Evolutionary conservation across 306 rosid species (phyloP).

Genomic region (Inga oerstediana): DNA sequence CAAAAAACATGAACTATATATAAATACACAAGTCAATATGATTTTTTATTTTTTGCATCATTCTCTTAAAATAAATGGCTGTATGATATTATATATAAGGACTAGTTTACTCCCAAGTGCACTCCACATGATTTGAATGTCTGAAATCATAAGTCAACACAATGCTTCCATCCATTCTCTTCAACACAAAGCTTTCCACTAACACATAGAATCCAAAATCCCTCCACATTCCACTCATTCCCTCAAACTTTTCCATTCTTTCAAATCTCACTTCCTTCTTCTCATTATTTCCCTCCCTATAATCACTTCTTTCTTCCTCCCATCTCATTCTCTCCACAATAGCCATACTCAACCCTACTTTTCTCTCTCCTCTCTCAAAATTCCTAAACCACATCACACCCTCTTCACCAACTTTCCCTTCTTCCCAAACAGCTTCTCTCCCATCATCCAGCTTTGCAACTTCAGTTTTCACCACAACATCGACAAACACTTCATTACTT

Average conservation of each 20-base stretch:
- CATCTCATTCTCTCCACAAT: not conserved
- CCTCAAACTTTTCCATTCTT: not conserved
- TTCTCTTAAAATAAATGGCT: too few species aligned
- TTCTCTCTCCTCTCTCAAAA: not conserved
- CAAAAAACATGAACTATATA: too few species aligned
- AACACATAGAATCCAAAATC: slow-evolving; percentile 23
- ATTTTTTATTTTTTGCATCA: too few species aligned
- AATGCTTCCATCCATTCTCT: slow-evolving; percentile 50
- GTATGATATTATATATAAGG: too few species aligned
- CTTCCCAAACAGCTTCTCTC: not conserved
- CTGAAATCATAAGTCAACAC: slow-evolving; percentile 50
- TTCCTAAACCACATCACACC: not conserved
- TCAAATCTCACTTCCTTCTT: not conserved
- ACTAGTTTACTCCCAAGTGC: slow-evolving; percentile 51
- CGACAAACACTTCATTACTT: not conserved
- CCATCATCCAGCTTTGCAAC: not conserved
- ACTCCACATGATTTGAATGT: slow-evolving; percentile 51
- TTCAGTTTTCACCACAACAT: not conserved
- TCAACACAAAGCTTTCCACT: slow-evolving; percentile 59
- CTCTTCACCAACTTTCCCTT: not conserved
- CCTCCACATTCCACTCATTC: not conserved
- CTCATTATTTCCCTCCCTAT: not conserved
- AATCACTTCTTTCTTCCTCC: not conserved
- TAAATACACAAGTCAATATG: too few species aligned
- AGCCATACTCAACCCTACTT: not conserved